A percentile compares a stretch with the other conserved stretches of the same genome.
Evolutionary conservation across 176 grass and related monocot species (phyloP).

Genomic region (Musa acuminata): DNA sequence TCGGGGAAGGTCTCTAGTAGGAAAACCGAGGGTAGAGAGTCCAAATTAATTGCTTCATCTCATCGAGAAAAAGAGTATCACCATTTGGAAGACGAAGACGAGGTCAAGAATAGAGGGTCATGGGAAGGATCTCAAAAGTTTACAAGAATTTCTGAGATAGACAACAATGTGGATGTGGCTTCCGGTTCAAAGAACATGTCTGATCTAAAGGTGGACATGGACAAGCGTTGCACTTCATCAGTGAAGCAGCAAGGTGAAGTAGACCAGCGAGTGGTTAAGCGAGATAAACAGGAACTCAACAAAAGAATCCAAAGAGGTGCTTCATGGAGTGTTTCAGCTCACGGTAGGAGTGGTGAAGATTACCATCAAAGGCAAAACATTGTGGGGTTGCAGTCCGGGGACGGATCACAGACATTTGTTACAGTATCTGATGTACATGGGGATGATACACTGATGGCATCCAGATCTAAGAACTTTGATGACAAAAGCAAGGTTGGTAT

Average conservation of each 20-base stretch:
- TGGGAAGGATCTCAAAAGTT: background rate
- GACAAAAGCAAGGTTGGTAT: conserved; percentile 6
- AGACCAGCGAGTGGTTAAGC: background rate
- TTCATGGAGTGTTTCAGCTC: conserved; percentile 4
- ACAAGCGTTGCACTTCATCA: background rate
- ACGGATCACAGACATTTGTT: conserved; percentile 12
- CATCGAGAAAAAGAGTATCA: background rate
- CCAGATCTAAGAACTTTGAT: conserved; percentile 4
- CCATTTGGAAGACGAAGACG: background rate
- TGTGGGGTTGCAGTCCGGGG: background rate
- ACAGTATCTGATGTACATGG: conserved; percentile 3
- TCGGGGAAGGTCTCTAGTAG: background rate
- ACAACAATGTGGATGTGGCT: background rate
- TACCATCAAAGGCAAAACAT: background rate
- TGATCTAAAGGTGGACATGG: background rate
- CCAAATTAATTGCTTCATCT: background rate
- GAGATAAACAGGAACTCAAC: background rate
- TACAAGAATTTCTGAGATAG: background rate
- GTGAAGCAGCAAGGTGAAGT: background rate
- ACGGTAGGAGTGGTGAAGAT: background rate
- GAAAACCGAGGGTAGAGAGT: background rate
- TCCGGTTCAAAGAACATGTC: background rate
- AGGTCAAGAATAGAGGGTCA: background rate
- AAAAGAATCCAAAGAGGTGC: background rate
- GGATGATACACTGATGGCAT: conserved; percentile 4